Evolutionary conservation across 2,329 filamentous ascomycete species (phyloP).

Genomic region (Clonostachys sp.): DNA sequence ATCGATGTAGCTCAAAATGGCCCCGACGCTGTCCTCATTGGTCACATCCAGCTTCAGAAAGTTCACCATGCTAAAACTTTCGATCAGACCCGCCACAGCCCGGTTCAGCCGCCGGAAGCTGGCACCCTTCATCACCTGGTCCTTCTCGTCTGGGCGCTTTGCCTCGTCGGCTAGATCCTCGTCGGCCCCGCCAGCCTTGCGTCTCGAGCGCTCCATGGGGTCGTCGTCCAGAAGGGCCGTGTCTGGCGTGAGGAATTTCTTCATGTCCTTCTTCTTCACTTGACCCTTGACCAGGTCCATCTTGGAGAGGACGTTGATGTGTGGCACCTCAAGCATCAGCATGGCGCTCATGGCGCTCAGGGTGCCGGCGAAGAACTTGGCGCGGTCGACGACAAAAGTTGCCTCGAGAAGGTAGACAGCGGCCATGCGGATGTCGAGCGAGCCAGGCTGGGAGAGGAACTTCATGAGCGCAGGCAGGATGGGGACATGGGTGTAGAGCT

Average conservation of each 20-base stretch:
- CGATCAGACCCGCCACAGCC: conserved; percentile 86
- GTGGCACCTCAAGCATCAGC: conserved; percentile 96
- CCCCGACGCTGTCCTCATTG: conserved; percentile 85
- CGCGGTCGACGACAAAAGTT: conserved; percentile 90
- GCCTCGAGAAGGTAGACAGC: conserved; percentile 93
- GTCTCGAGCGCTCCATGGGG: conserved; percentile 45
- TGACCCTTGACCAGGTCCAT: conserved; percentile 96
- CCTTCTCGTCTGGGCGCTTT: conserved; percentile 59
- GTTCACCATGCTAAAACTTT: conserved; percentile 97
- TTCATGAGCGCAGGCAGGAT: conserved; percentile 81
- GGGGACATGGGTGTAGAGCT: conserved; percentile 95
- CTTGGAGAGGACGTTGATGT: conserved; percentile 94
- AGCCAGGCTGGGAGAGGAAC: conserved; percentile 73
- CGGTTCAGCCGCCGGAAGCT: conserved; percentile 81
- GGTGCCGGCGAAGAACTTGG: conserved; percentile 96
- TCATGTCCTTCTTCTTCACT: conserved; percentile 80
- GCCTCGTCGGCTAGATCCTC: conserved; percentile 42
- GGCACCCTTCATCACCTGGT: conserved; percentile 72
- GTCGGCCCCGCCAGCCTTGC: conserved; percentile 27
- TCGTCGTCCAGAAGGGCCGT: conserved; percentile 78
- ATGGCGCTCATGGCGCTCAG: conserved; percentile 97
- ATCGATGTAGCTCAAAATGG: conserved; percentile 86
- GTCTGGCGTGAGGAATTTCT: conserved; percentile 86
- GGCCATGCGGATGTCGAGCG: conserved; percentile 85
- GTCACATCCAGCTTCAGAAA: conserved; percentile 87